phyloP scores from a whole-genome alignment of 2,329 filamentous ascomycete genomes.

The Sclerotinia minor region DNA sequence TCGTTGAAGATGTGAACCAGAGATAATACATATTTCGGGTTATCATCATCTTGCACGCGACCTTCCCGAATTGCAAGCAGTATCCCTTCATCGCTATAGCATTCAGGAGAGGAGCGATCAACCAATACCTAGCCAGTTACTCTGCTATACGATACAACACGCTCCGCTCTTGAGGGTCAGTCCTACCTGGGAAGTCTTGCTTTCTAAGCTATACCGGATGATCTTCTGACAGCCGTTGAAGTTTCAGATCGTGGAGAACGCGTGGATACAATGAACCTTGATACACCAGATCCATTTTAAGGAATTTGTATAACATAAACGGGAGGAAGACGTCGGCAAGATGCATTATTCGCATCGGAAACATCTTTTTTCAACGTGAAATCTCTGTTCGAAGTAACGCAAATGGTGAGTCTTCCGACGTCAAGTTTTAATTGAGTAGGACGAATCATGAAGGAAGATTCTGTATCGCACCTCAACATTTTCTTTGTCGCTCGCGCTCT shows the following conservation, averaged over 20 bases:
- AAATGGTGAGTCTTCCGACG: constrained; percentile 20
- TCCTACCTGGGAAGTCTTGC: constrained; percentile 17
- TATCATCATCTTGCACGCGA: not conserved
- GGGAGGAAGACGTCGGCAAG: constrained; percentile 31
- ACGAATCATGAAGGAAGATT: constrained; percentile 14
- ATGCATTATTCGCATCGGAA: constrained; percentile 30
- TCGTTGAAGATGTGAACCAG: not conserved
- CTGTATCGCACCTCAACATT: constrained; percentile 10
- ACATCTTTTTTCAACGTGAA: constrained; percentile 25
- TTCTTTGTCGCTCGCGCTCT: constrained; percentile 14
- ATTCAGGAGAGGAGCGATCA: not conserved
- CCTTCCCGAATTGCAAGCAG: constrained; percentile 9
- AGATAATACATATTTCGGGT: not conserved
- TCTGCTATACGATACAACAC: constrained; percentile 17
- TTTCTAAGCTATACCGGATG: constrained; percentile 23
- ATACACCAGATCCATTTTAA: constrained; percentile 27
- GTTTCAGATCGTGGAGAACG: constrained; percentile 40
- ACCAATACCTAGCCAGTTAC: not conserved
- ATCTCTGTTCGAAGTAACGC: constrained; percentile 22
- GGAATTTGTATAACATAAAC: constrained; percentile 31
- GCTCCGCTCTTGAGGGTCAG: constrained; percentile 15
- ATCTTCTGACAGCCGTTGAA: constrained; percentile 34
- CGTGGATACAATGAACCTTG: constrained; percentile 33
- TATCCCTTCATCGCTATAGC: not conserved
- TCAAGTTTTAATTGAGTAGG: constrained; percentile 20